These are phyloP conservation scores for Claviceps purpurea DNA, from an alignment of 2,329 filamentous ascomycete genomes.

Conservation along the genomic window DNA sequence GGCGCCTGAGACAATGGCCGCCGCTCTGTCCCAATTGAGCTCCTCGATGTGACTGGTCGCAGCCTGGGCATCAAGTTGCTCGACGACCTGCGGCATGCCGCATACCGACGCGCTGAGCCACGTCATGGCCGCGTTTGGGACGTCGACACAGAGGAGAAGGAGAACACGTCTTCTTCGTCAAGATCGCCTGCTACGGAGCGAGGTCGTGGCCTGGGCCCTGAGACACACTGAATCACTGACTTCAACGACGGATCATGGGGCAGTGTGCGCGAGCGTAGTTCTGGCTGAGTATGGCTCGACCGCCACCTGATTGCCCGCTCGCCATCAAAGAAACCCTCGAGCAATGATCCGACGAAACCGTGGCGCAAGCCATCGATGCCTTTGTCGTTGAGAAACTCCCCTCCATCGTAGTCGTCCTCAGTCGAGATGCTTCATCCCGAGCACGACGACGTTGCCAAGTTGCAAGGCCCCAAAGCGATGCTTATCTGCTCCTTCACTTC, in stretches of 20 bases:
- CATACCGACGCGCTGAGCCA: conserved; percentile 95
- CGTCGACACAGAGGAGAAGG: conserved; percentile 95
- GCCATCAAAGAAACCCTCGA: conserved; percentile 75
- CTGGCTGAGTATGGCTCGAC: conserved; percentile 82
- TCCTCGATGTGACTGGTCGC: conserved; percentile 86
- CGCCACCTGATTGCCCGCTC: conserved; percentile 58
- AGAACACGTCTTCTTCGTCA: conserved; percentile 93
- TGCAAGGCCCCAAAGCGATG: conserved; percentile 68
- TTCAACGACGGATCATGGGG: conserved; percentile 62
- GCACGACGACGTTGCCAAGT: conserved; percentile 90
- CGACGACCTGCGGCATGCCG: conserved; percentile 83
- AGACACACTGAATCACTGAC: conserved; percentile 55
- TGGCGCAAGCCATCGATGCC: conserved; percentile 71
- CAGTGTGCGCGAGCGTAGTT: conserved; percentile 83
- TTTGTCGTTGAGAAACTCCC: conserved; percentile 96
- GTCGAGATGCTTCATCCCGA: conserved; percentile 96
- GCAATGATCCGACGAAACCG: conserved; percentile 71
- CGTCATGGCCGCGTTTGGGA: conserved; percentile 90
- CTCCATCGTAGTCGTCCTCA: conserved; percentile 86
- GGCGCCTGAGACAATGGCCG: conserved; percentile 71
- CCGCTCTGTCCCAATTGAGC: conserved; percentile 87
- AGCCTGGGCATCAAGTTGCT: conserved; percentile 94
- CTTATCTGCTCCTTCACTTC: conserved; percentile 89
- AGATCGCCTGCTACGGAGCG: conserved; percentile 88
- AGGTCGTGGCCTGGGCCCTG: conserved; percentile 90